Evolutionary conservation across 169 alveolate species (phyloP).

Genomic region (Plasmodium falciparum): DNA sequence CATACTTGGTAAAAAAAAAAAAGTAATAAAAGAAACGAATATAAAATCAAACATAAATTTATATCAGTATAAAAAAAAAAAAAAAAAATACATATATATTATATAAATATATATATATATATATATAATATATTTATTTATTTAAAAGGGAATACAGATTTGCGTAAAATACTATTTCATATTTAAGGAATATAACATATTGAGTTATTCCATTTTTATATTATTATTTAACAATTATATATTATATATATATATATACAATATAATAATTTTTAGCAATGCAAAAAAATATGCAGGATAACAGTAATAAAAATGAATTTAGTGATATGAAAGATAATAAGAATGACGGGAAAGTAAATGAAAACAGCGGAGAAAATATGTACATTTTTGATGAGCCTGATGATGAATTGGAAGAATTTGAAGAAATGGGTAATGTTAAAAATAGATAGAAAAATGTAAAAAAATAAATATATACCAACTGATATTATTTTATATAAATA

Average conservation of each 20-base stretch:
- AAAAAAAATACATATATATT: too few relatives aligned
- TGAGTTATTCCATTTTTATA: conserved; percentile 1
- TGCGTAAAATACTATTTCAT: too few relatives aligned
- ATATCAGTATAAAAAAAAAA: too few relatives aligned
- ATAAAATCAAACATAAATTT: too few relatives aligned
- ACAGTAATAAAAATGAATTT: conserved; percentile 28
- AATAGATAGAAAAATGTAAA: not conserved
- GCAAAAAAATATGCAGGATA: conserved; percentile 49
- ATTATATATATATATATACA: conserved; percentile 5
- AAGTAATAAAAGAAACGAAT: too few relatives aligned
- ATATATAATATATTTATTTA: too few relatives aligned
- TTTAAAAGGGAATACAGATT: too few relatives aligned
- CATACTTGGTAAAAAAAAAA: too few relatives aligned
- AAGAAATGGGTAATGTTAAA: conserved; percentile 68
- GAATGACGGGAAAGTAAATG: conserved; percentile 29
- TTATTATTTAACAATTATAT: not conserved
- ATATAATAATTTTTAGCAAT: conserved; percentile 4
- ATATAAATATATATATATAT: too few relatives aligned
- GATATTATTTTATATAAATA: not conserved
- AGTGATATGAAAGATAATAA: conserved; percentile 44
- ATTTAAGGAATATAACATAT: too few relatives aligned
- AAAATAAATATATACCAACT: not conserved
- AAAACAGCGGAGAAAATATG: conserved; percentile 33
- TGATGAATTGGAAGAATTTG: conserved; percentile 75
- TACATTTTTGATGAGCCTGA: conserved; percentile 76